A percentile compares a stretch with the other conserved stretches of the same genome.
These are phyloP conservation scores for Penicillium argentinense DNA, from an alignment of 495 filamentous ascomycete genomes.

Conservation along the genomic window DNA sequence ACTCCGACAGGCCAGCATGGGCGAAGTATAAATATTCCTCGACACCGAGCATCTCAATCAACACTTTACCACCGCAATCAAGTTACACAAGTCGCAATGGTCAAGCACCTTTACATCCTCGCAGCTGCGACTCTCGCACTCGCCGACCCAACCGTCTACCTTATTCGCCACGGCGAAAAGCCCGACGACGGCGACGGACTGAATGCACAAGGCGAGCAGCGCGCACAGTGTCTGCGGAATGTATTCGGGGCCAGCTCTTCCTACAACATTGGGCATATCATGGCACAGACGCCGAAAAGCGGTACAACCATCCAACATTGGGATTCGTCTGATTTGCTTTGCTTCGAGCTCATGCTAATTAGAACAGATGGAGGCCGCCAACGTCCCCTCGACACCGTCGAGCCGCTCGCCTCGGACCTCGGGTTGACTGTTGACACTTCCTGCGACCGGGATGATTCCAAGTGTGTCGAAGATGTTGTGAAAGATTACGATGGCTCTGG, in stretches of 20 bases:
- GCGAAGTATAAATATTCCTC: too few species aligned
- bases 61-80: too few species aligned
- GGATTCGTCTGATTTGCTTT: background rate
- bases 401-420: conserved; percentile 49
- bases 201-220: conserved; percentile 42
- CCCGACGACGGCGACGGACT: conserved; percentile 47
- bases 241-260: conserved; percentile 46
- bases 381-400: conserved; percentile 54
- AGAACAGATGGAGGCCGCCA: conserved; percentile 44
- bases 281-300: conserved; percentile 49
- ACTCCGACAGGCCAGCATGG: too few species aligned
- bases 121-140: conserved; percentile 17
- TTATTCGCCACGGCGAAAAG: conserved; percentile 62
- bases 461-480: conserved; percentile 48
- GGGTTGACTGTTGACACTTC: conserved; percentile 52
- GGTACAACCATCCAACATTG: conserved; percentile 30
- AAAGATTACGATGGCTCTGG: conserved; percentile 43
- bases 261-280: conserved; percentile 54
- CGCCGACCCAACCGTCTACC: conserved; percentile 44
- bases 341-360: background rate
- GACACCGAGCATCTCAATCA: too few species aligned
- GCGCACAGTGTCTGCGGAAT: conserved; percentile 49
- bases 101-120: conserved; percentile 19
- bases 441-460: conserved; percentile 45
- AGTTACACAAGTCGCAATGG: too few species aligned